Percentiles rank a stretch among this genome's conserved stretches.
phyloP scores from a whole-genome alignment of 768 basidiomycete genomes.

The Leccinellum rugosiceps region DNA sequence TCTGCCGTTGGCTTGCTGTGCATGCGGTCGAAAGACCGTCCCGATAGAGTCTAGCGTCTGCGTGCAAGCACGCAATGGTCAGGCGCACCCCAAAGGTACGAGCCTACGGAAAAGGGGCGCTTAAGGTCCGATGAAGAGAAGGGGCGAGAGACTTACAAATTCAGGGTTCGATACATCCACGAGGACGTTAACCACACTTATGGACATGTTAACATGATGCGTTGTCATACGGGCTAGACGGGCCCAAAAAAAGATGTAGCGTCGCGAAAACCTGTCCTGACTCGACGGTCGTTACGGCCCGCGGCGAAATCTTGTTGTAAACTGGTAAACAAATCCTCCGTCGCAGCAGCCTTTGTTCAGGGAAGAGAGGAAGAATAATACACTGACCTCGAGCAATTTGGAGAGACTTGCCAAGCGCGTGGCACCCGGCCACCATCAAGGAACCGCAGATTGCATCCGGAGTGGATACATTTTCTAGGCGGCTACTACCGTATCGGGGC shows the following conservation, averaged over 20 bases:
- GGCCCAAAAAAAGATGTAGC: background rate
- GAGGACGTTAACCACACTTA: constrained; percentile 13
- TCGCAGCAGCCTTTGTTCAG: background rate
- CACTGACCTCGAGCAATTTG: background rate
- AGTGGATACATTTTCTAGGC: background rate
- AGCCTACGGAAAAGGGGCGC: constrained; percentile 28
- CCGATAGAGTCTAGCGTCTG: constrained; percentile 9
- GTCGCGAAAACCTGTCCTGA: background rate
- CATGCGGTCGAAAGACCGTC: background rate
- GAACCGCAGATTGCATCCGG: background rate
- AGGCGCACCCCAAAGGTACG: constrained; percentile 2
- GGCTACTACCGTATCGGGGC: background rate
- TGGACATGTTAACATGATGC: background rate
- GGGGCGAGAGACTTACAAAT: constrained; percentile 18
- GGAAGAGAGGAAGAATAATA: background rate
- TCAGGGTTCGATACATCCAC: constrained; percentile 17
- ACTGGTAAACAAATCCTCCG: background rate
- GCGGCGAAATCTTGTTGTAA: background rate
- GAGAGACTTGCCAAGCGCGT: constrained; percentile 1
- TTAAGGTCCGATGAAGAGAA: constrained; percentile 29
- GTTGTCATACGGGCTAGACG: background rate
- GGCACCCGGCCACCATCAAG: background rate
- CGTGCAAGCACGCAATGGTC: constrained; percentile 2
- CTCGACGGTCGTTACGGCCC: background rate
- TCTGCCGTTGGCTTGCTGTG: constrained; percentile 25